phyloP scores from a whole-genome alignment of 306 rosid genomes.

The Trifolium subterraneum region DNA sequence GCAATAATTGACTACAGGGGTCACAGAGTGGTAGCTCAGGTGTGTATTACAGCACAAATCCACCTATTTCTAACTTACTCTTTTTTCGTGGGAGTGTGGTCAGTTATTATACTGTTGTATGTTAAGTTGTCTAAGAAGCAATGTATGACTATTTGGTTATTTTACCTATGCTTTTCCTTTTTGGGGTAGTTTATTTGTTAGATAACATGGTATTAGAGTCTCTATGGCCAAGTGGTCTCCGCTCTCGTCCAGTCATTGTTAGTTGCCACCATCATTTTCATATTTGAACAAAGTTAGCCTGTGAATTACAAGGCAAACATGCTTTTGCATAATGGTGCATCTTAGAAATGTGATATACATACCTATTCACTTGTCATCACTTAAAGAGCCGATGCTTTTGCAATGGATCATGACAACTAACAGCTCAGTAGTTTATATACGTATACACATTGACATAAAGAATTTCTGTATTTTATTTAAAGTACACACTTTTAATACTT shows the following conservation, averaged over 20 bases:
- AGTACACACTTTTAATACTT: too few species aligned
- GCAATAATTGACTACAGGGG: conserved; percentile 97
- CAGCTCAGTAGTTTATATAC: conserved; percentile 14
- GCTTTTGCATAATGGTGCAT: background rate
- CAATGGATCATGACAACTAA: conserved; percentile 9
- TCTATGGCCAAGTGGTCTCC: background rate
- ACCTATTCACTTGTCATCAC: background rate
- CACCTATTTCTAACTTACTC: background rate
- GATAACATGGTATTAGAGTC: background rate
- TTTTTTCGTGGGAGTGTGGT: conserved; percentile 18
- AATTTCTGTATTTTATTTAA: background rate
- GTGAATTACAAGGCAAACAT: background rate
- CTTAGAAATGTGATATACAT: conserved; percentile 9
- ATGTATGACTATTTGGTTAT: background rate
- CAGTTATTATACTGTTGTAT: conserved; percentile 1
- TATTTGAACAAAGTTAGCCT: background rate
- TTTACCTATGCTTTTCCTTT: conserved; percentile 4
- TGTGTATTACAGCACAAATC: conserved; percentile 45
- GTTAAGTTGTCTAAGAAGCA: conserved; percentile 27
- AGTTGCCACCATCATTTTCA: background rate
- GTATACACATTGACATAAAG: background rate
- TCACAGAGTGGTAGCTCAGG: conserved; percentile 99
- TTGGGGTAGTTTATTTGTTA: background rate
- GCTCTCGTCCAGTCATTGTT: background rate
- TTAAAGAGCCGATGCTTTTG: conserved; percentile 2